Percentiles rank a stretch among this genome's conserved stretches.
These are phyloP conservation scores for Pulchroboletus neoregius DNA, from an alignment of 1,284 basidiomycete species.

Conservation along the genomic window DNA sequence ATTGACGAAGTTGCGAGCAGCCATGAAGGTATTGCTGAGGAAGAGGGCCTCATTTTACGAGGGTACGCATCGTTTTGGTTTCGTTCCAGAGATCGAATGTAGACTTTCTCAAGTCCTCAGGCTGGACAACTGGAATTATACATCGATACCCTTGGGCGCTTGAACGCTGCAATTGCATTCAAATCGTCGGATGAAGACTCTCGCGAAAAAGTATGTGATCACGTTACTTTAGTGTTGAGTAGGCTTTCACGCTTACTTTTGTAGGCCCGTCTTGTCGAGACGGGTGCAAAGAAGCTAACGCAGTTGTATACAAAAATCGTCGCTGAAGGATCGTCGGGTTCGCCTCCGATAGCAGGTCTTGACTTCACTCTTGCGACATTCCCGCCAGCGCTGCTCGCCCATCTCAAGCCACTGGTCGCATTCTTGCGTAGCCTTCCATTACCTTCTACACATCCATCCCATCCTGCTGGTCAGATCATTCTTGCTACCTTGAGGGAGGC, in stretches of 20 bases:
- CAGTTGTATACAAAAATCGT: constrained; percentile 77
- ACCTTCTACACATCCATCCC: constrained; percentile 72
- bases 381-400: constrained; percentile 48
- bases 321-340: constrained; percentile 73
- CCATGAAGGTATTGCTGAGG: constrained; percentile 70
- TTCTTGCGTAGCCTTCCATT: constrained; percentile 69
- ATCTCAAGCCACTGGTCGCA: constrained; percentile 57
- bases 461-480: constrained; percentile 65
- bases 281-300: constrained; percentile 73
- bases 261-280: constrained; percentile 71
- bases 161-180: constrained; percentile 77
- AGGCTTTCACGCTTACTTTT: too few relatives aligned
- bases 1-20: constrained; percentile 74
- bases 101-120: constrained; percentile 51
- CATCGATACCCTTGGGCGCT: constrained; percentile 64
- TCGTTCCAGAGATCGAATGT: neutral
- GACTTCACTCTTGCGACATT: constrained; percentile 54
- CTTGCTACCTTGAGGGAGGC: constrained; percentile 64
- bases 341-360: constrained; percentile 53
- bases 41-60: constrained; percentile 70
- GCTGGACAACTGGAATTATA: constrained; percentile 60
- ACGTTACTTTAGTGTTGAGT: neutral
- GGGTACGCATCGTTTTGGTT: constrained; percentile 45
- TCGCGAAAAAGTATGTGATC: constrained; percentile 49
- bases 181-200: constrained; percentile 57